Evolutionary conservation across 2,329 filamentous ascomycete genomes (phyloP).

Genomic region (Pseudogymnoascus sp.): DNA sequence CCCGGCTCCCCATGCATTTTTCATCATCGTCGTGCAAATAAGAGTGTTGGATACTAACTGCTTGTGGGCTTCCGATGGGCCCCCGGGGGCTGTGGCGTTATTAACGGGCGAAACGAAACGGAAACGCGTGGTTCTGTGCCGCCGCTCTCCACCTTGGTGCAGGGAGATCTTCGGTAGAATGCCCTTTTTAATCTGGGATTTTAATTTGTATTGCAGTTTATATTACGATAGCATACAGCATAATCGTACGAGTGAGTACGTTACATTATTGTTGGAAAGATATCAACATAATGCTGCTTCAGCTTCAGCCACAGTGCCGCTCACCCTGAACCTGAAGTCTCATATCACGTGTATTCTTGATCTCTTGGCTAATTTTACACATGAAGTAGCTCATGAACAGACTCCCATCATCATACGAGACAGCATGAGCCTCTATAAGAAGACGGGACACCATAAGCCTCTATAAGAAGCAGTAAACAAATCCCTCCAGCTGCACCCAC

Average conservation of each 20-base stretch:
- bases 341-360: background rate
- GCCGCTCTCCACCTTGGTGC: background rate
- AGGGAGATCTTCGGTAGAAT: background rate
- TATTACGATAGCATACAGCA: background rate
- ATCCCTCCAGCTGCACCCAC: background rate
- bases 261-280: background rate
- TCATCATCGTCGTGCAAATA: conserved; percentile 9
- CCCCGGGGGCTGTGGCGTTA: background rate
- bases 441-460: background rate
- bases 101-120: background rate
- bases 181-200: background rate
- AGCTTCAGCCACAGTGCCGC: background rate
- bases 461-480: background rate
- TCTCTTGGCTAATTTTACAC: background rate
- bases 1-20: background rate
- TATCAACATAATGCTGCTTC: background rate
- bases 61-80: background rate
- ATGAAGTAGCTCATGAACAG: background rate
- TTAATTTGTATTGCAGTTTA: background rate
- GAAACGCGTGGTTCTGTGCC: background rate
- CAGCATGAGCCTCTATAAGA: background rate
- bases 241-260: background rate
- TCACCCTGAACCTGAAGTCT: background rate
- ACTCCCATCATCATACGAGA: background rate
- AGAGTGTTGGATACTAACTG: conserved; percentile 1